These are phyloP conservation scores for Monosporascus sp. DNA, from an alignment of 2,329 filamentous ascomycete genomes.

Conservation along the genomic window DNA sequence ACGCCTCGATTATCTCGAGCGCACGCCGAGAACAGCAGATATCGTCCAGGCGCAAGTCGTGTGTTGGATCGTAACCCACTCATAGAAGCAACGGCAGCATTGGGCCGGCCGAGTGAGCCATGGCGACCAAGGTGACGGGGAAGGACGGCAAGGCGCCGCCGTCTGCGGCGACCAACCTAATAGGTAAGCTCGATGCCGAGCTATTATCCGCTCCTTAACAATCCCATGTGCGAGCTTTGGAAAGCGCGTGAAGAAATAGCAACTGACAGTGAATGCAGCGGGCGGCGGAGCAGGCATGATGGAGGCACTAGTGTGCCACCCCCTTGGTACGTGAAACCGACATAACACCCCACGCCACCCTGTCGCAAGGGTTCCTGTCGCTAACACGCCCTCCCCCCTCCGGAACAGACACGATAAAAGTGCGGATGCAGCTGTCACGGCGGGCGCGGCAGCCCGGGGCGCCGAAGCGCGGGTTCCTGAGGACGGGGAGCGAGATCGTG, in stretches of 20 bases:
- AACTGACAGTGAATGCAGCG: constrained; percentile 46
- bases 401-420: constrained; percentile 83
- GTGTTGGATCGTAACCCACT: too few relatives aligned
- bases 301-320: constrained; percentile 95
- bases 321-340: constrained; percentile 59
- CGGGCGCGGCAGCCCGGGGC: constrained; percentile 77
- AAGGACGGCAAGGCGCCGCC: constrained; percentile 66
- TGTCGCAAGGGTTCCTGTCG: neutral
- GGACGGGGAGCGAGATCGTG: constrained; percentile 81
- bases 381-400: neutral
- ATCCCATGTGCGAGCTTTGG: neutral
- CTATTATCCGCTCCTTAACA: neutral
- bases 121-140: constrained; percentile 38
- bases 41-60: too few relatives aligned
- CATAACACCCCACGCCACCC: neutral
- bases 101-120: constrained; percentile 15
- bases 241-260: too few relatives aligned
- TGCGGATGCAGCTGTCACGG: constrained; percentile 96
- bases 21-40: too few relatives aligned
- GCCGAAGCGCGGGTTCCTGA: constrained; percentile 81
- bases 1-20: too few relatives aligned
- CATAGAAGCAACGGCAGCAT: constrained; percentile 12
- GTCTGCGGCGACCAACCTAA: constrained; percentile 83
- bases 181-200: constrained; percentile 54
- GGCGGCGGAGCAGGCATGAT: constrained; percentile 98